Base-by-base conservation (phyloP, 129 eudicot species). In the Lactuca sativa region DNA sequence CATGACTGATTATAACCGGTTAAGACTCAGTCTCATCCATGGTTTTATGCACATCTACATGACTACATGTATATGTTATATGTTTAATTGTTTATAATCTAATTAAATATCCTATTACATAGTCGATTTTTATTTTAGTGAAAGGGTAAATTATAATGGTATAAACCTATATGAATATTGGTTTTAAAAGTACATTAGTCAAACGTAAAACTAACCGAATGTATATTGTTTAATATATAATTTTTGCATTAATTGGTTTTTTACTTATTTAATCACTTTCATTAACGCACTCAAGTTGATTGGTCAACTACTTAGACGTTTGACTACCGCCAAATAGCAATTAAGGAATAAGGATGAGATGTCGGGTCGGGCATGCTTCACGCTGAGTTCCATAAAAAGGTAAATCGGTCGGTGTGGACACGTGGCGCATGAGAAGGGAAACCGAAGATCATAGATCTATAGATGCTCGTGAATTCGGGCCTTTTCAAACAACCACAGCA, bases 361-460 rank as follows among this genome's bases (percentile, higher is more conserved):
- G 1, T 34, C 69, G 79, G 82, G 78, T 77, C 77, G 86, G 82
- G 56, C 66, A 60, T 56, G 78, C 33, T 49, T 75, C 74, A 75
- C 55, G 76, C 60, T 67, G 70, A 47, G 52, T 36, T 51, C 9
- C 36, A 62, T 5, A 56, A 30, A 43, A 54, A 40, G 38, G 34
- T 30, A 5, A 62, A 64, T 63, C 69, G 64, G 72, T 78, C 86
- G 80, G 80, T 74, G 77, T 54, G 34, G 37, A 69, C 82, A 82
- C 82, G 38, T 82, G 82, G 79, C 77, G 16, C 77, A 37, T 68
- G 71, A 63, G 66, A 34, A 81, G 37, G 61, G 73, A 79, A 25
- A 60, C 78, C 18, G 62, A 37, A 32, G 33, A 21, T 64, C 51
- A 40, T 34, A 76, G 70, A 76, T 71, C 81, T 57, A 47, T 47